Conservation (phyloP, 495 filamentous ascomycete species). For the Tuber brumale region DNA sequence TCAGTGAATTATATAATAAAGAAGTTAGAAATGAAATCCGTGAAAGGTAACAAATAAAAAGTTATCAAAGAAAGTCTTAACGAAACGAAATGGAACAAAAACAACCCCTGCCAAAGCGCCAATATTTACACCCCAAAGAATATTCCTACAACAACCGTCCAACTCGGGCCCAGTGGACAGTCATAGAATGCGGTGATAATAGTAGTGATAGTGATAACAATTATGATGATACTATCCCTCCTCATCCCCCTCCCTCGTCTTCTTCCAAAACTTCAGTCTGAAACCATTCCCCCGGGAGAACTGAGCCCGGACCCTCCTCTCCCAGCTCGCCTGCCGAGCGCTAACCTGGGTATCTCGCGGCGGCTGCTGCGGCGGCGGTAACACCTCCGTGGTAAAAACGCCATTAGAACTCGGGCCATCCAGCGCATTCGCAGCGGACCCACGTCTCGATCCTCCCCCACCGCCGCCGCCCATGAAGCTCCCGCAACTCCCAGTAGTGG, state of each 20-base stretch:
- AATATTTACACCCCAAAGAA: conserved; percentile 1
- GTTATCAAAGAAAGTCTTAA: not conserved
- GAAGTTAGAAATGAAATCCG: not conserved
- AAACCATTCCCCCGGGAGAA: conserved; percentile 20
- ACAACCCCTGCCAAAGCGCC: conserved; percentile 5
- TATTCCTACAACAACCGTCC: not conserved
- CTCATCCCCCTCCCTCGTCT: conserved; percentile 4
- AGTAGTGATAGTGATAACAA: not conserved
- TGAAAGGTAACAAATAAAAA: not conserved
- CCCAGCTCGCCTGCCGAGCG: conserved; percentile 37
- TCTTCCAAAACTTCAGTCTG: conserved; percentile 32
- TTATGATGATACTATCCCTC: not conserved
- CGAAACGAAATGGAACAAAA: conserved; percentile 19
- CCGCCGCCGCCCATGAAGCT: not conserved
- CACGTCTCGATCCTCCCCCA: not conserved
- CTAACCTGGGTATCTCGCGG: conserved; percentile 2
- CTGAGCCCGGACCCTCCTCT: conserved; percentile 28
- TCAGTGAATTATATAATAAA: not conserved
- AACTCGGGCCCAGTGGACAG: not conserved
- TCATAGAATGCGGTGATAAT: not conserved
- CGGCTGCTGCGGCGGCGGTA: not conserved
- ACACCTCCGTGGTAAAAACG: conserved; percentile 6
- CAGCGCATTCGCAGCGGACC: not conserved
- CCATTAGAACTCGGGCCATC: conserved; percentile 2
- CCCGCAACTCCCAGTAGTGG: not conserved